A percentile compares a stretch with the other conserved stretches of the same genome.
phyloP scores from a whole-genome alignment of 2,329 filamentous ascomycete genomes.

The Aurifilum marmelostoma region DNA sequence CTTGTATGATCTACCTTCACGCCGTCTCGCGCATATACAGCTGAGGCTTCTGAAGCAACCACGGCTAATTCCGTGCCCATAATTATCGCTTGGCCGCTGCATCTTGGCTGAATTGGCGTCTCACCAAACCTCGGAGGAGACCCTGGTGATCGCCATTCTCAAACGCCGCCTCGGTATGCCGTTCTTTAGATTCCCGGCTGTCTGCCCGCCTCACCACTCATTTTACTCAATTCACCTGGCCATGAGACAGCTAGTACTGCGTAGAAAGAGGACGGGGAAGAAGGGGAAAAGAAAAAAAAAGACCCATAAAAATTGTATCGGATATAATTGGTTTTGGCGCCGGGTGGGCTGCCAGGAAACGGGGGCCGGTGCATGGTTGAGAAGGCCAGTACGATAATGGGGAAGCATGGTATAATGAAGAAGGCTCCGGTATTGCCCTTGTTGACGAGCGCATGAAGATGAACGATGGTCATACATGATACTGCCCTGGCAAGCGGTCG shows the following conservation, averaged over 20 bases:
- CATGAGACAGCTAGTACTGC: neutral
- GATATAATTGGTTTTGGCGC: neutral
- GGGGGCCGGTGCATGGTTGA: too few species aligned
- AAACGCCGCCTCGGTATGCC: conserved; percentile 18
- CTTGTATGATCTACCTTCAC: conserved; percentile 23
- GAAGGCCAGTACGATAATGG: neutral
- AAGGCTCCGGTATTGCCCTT: conserved; percentile 9
- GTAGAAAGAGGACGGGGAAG: neutral
- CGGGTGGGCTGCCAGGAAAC: neutral
- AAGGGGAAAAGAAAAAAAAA: too few species aligned
- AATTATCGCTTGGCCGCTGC: neutral
- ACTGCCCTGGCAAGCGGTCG: conserved; percentile 11
- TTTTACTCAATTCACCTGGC: neutral
- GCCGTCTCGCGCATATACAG: conserved; percentile 12
- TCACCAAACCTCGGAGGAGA: neutral
- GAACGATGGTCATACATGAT: conserved; percentile 13
- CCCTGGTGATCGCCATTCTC: conserved; percentile 24
- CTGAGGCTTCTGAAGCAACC: conserved; percentile 7
- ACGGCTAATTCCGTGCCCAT: conserved; percentile 3
- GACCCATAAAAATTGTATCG: too few species aligned
- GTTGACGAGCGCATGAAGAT: conserved; percentile 12
- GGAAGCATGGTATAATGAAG: too few species aligned
- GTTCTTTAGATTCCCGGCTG: conserved; percentile 10
- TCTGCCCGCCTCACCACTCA: neutral
- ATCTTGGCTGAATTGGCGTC: conserved; percentile 1